phyloP scores from a whole-genome alignment of 2,329 filamentous ascomycete genomes.

The Neoscytalidium dimidiatum region DNA sequence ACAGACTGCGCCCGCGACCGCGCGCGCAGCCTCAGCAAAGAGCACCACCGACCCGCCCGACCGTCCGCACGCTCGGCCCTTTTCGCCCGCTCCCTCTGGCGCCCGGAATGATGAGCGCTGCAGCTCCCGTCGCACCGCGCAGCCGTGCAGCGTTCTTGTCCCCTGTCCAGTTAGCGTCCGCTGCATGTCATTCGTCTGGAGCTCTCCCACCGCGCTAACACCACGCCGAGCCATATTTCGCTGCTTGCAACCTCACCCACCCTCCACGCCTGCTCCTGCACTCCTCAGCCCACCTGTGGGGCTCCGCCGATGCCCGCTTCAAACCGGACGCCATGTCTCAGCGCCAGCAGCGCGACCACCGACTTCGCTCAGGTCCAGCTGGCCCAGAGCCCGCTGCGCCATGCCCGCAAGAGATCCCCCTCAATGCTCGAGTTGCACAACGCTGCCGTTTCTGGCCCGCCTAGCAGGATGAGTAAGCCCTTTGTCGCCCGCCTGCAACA shows the following conservation, averaged over 20 bases:
- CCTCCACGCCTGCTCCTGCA: background rate
- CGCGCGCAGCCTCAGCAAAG: background rate
- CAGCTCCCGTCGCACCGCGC: constrained; percentile 7
- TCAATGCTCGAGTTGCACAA: background rate
- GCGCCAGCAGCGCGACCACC: background rate
- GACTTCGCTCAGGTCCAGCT: background rate
- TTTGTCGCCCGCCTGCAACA: no score
- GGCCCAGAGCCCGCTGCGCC: no score
- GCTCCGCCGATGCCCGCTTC: background rate
- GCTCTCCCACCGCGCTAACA: background rate
- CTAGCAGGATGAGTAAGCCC: background rate
- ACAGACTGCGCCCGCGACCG: background rate
- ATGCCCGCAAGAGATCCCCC: background rate
- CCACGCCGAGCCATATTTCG: background rate
- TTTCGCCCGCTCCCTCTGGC: background rate
- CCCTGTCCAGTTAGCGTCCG: constrained; percentile 3
- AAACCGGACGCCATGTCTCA: background rate
- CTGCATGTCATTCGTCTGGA: constrained; percentile 14
- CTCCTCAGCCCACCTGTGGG: constrained; percentile 11
- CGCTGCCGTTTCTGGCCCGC: background rate
- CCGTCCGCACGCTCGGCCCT: background rate
- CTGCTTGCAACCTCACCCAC: constrained; percentile 8
- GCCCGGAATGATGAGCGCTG: constrained; percentile 11
- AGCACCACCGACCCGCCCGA: background rate
- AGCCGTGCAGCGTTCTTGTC: constrained; percentile 8